These are phyloP conservation scores for Kuraishia molischiana DNA, from an alignment of 805 yeast species.

Conservation along the genomic window DNA sequence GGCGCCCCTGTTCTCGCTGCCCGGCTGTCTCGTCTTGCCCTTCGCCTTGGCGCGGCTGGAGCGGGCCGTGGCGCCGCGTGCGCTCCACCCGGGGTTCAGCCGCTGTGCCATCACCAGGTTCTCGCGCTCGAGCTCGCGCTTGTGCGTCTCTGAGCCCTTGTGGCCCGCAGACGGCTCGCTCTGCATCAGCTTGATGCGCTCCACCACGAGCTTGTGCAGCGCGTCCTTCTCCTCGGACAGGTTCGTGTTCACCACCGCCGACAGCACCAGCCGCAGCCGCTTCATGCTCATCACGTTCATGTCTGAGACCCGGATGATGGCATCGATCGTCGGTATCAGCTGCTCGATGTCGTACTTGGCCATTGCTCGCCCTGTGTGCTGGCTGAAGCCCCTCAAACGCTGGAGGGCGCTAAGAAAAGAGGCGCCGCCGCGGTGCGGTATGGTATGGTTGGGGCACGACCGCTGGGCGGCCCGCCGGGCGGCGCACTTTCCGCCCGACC, in stretches of 20 bases:
- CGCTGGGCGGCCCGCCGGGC: too few relatives aligned
- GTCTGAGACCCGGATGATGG: conserved; percentile 64
- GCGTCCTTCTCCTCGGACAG: conserved; percentile 40
- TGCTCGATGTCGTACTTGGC: conserved; percentile 14
- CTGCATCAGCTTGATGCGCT: conserved; percentile 39
- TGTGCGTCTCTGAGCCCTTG: conserved; percentile 7
- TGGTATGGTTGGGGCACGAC: background rate
- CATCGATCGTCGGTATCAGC: conserved; percentile 58
- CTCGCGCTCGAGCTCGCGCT: conserved; percentile 27
- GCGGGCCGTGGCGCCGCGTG: conserved; percentile 3
- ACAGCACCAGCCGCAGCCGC: conserved; percentile 62
- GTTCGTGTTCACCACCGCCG: conserved; percentile 52
- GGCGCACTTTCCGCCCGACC: too few relatives aligned
- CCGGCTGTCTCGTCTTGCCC: conserved; percentile 5
- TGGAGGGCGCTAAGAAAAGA: background rate
- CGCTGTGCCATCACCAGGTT: conserved; percentile 45
- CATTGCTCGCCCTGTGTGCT: background rate
- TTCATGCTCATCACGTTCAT: conserved; percentile 63
- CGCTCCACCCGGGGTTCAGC: conserved; percentile 16
- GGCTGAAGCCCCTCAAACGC: background rate
- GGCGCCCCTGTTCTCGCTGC: conserved; percentile 17
- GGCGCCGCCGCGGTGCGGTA: background rate
- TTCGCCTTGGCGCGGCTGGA: conserved; percentile 3
- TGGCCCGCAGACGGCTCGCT: conserved; percentile 12
- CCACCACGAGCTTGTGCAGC: conserved; percentile 50